These are phyloP conservation scores for Aureobasidium subglaciale DNA, from an alignment of 2,329 filamentous ascomycete species.

Conservation along the genomic window DNA sequence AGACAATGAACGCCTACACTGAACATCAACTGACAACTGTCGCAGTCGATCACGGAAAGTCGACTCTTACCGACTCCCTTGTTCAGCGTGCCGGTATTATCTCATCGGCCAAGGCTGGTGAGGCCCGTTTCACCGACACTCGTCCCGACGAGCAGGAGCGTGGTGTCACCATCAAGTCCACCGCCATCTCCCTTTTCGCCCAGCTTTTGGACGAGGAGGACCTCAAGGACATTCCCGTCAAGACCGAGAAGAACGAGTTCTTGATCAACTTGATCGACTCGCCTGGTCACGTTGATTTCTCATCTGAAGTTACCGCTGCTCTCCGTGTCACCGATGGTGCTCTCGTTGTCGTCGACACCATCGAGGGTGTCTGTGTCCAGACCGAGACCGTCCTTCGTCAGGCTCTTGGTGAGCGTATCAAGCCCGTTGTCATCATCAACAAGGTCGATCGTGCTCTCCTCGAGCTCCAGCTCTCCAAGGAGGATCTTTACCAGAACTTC, in stretches of 20 bases:
- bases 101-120: constrained; percentile 93
- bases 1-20: background rate
- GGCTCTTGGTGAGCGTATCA: constrained; percentile 99
- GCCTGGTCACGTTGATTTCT: constrained; percentile 99
- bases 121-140: constrained; percentile 93
- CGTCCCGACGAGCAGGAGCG: constrained; percentile 97
- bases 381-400: constrained; percentile 99
- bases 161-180: constrained; percentile 99
- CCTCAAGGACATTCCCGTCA: constrained; percentile 87
- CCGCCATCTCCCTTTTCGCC: constrained; percentile 96
- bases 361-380: constrained; percentile 99
- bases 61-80: constrained; percentile 97
- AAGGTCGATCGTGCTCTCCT: constrained; percentile 99
- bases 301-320: constrained; percentile 96
- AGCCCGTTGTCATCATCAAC: constrained; percentile 99
- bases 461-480: constrained; percentile 96
- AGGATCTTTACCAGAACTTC: constrained; percentile 99
- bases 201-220: constrained; percentile 74
- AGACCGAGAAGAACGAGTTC: constrained; percentile 90
- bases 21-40: background rate
- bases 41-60: constrained; percentile 96
- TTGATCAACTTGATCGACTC: constrained; percentile 99
- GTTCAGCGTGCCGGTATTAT: constrained; percentile 99
- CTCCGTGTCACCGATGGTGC: constrained; percentile 99
- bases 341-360: constrained; percentile 98